phyloP scores from a whole-genome alignment of 2,329 filamentous ascomycete species.

The Colletotrichum brevisporum region DNA sequence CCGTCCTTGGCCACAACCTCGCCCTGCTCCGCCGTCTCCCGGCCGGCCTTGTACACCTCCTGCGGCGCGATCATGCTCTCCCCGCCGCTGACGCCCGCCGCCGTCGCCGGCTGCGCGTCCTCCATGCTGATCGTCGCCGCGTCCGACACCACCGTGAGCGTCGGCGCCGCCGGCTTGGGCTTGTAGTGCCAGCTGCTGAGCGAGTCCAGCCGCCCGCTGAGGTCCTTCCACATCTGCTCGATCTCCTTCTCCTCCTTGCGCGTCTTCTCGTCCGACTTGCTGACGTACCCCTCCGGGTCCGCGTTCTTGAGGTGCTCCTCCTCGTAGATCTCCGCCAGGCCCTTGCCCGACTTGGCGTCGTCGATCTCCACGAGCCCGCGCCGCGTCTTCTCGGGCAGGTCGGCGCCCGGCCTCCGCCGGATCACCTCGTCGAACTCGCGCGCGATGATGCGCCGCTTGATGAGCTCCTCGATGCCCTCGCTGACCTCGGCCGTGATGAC shows the following conservation, averaged over 20 bases:
- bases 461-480: conserved; percentile 91
- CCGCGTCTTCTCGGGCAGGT: conserved; percentile 71
- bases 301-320: conserved; percentile 86
- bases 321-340: conserved; percentile 94
- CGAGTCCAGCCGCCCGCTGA: conserved; percentile 85
- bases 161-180: conserved; percentile 86
- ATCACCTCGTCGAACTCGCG: conserved; percentile 94
- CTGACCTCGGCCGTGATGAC: conserved; percentile 93
- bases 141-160: conserved; percentile 88
- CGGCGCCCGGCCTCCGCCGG: conserved; percentile 82
- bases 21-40: conserved; percentile 72
- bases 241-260: conserved; percentile 88
- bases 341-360: conserved; percentile 88
- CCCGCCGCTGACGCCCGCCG: conserved; percentile 77
- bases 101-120: conserved; percentile 89
- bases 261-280: conserved; percentile 85
- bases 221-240: conserved; percentile 83
- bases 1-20: conserved; percentile 86
- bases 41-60: conserved; percentile 89
- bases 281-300: conserved; percentile 84
- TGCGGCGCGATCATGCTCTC: conserved; percentile 90
- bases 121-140: conserved; percentile 95
- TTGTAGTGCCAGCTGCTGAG: conserved; percentile 96
- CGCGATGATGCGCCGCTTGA: conserved; percentile 92
- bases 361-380: conserved; percentile 86